Conservation (phyloP, 2,329 filamentous ascomycete species). For the Helicocarpus griseus region DNA sequence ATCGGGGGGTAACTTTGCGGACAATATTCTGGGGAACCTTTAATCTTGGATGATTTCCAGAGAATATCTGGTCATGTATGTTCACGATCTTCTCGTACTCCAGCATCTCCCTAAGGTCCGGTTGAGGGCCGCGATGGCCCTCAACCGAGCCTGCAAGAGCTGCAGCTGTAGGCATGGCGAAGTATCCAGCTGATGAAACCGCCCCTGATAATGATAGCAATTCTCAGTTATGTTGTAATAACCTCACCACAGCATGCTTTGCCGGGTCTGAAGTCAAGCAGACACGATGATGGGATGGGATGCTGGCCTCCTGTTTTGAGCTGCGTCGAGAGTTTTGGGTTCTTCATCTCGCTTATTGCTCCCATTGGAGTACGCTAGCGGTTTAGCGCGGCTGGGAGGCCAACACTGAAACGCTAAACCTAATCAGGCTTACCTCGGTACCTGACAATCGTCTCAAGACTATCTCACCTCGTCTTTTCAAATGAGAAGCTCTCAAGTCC, state of each 20-base stretch:
- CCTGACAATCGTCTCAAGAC: no score
- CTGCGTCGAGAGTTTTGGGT: no score
- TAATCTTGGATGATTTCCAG: conserved; percentile 56
- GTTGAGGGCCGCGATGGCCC: conserved; percentile 18
- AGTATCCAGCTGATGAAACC: background rate
- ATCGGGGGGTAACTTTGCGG: conserved; percentile 30
- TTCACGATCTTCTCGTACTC: conserved; percentile 73
- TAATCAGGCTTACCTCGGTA: no score
- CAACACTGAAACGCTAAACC: no score
- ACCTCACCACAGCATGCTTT: background rate
- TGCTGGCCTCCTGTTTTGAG: no score
- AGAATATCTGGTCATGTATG: conserved; percentile 70
- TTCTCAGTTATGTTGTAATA: background rate
- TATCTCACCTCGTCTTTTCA: no score
- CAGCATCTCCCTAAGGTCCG: conserved; percentile 46
- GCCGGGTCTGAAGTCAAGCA: background rate
- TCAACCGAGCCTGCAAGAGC: conserved; percentile 15
- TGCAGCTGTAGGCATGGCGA: background rate
- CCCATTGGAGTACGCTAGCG: no score
- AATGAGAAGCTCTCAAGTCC: no score
- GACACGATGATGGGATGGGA: background rate
- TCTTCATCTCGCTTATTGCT: no score
- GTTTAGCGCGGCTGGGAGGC: no score
- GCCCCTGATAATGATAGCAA: background rate
- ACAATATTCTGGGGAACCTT: conserved; percentile 47